These are phyloP conservation scores for Melanomma pulvis-pyrius DNA, from an alignment of 495 filamentous ascomycete species.

Conservation along the genomic window DNA sequence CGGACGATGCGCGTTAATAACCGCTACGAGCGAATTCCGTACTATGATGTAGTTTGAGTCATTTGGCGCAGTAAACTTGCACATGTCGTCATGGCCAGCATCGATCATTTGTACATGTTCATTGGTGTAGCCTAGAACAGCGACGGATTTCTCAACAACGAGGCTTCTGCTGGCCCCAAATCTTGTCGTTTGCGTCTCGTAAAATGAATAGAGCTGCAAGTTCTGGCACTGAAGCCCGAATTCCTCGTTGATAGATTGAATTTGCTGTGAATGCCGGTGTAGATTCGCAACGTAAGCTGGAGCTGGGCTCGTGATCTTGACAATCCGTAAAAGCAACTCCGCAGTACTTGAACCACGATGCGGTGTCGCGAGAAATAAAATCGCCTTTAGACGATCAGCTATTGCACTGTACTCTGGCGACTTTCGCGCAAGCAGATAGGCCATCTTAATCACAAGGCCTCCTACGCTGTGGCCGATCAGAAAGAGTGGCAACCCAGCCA, in stretches of 20 bases:
- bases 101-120: conserved; percentile 4
- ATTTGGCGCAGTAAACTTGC: neutral
- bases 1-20: too few relatives aligned
- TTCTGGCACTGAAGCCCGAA: conserved; percentile 11
- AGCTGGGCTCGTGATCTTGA: conserved; percentile 14
- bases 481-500: conserved; percentile 3
- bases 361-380: conserved; percentile 58
- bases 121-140: conserved; percentile 15
- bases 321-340: conserved; percentile 46
- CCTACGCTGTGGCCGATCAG: conserved; percentile 36
- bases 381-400: conserved; percentile 46
- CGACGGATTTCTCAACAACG: conserved; percentile 23
- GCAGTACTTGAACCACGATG: conserved; percentile 56
- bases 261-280: neutral
- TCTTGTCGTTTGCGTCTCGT: neutral
- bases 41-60: neutral
- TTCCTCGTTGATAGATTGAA: conserved; percentile 13
- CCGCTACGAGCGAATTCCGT: neutral
- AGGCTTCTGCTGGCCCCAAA: neutral
- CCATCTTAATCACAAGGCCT: conserved; percentile 53
- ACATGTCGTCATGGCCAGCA: conserved; percentile 14
- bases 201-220: neutral
- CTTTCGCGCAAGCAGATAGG: conserved; percentile 4
- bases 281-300: conserved; percentile 18
- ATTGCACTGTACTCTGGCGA: conserved; percentile 38